Conservation (phyloP, 345 rosid genomes). For the Brassica napus region DNA sequence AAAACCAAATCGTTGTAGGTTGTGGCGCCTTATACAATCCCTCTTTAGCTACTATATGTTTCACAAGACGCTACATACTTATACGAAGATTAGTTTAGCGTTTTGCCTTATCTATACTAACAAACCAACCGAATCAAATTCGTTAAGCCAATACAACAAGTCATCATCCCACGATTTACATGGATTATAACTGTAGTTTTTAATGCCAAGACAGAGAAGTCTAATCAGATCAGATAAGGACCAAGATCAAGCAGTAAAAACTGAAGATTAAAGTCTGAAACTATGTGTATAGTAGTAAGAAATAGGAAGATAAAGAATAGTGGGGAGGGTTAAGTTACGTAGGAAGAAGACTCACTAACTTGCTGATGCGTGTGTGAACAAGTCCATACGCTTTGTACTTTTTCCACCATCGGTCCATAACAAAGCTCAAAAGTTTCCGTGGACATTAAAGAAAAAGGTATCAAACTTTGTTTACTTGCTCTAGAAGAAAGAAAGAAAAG, state of each 20-base stretch:
- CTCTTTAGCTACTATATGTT: background rate
- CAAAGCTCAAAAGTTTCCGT: background rate
- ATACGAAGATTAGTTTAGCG: background rate
- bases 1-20: background rate
- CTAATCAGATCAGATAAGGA: background rate
- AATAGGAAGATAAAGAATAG: background rate
- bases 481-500: background rate
- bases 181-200: background rate
- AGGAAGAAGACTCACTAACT: slow-evolving; percentile 18
- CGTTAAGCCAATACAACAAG: background rate
- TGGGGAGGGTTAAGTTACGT: slow-evolving; percentile 29
- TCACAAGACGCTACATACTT: background rate
- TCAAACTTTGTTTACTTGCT: background rate
- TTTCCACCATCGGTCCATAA: background rate
- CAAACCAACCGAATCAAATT: background rate
- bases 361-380: slow-evolving; percentile 28
- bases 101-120: background rate
- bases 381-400: slow-evolving; percentile 28
- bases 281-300: background rate
- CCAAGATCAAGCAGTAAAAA: slow-evolving; percentile 1
- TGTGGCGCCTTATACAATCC: background rate
- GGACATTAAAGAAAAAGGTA: background rate
- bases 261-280: background rate
- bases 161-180: background rate
- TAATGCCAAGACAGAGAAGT: slow-evolving; percentile 4